These are phyloP conservation scores for Colletotrichum liriopes DNA, from an alignment of 2,329 filamentous ascomycete species.

Conservation along the genomic window DNA sequence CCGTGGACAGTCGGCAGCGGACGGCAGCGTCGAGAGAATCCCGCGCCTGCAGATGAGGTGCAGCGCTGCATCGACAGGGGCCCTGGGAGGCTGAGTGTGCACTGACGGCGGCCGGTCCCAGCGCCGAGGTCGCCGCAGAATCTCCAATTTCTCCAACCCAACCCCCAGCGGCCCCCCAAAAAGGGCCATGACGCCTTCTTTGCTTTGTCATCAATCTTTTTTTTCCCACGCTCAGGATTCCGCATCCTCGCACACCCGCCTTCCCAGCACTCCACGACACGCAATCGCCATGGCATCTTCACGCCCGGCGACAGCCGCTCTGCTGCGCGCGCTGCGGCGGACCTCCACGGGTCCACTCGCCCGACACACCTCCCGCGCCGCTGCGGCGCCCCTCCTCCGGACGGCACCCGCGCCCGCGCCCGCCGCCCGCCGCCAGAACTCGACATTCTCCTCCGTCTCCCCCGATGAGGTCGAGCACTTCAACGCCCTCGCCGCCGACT, in stretches of 20 bases:
- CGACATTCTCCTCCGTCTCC: conserved; percentile 80
- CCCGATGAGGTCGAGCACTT: conserved; percentile 94
- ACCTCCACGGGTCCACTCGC: neutral
- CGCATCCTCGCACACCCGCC: conserved; percentile 42
- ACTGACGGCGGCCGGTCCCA: conserved; percentile 20
- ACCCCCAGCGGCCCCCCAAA: neutral
- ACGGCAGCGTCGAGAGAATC: neutral
- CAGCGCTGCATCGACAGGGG: conserved; percentile 9
- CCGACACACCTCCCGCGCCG: conserved; percentile 14
- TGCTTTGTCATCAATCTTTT: conserved; percentile 34
- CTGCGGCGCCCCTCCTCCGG: conserved; percentile 11
- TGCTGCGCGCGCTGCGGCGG: conserved; percentile 38
- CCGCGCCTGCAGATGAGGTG: conserved; percentile 16
- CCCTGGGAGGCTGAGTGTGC: neutral
- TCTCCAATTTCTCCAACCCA: conserved; percentile 21
- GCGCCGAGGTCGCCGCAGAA: conserved; percentile 4
- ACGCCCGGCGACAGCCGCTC: conserved; percentile 38
- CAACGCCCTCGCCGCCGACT: conserved; percentile 90
- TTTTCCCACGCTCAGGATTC: conserved; percentile 6
- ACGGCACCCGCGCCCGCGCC: neutral
- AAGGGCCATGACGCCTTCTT: conserved; percentile 41
- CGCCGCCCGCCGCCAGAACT: conserved; percentile 16
- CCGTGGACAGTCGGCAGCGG: neutral
- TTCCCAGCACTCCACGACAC: conserved; percentile 12
- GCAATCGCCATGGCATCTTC: conserved; percentile 35